phyloP scores from a whole-genome alignment of 2,329 filamentous ascomycete species.

The Sporothrix dimorphospora region DNA sequence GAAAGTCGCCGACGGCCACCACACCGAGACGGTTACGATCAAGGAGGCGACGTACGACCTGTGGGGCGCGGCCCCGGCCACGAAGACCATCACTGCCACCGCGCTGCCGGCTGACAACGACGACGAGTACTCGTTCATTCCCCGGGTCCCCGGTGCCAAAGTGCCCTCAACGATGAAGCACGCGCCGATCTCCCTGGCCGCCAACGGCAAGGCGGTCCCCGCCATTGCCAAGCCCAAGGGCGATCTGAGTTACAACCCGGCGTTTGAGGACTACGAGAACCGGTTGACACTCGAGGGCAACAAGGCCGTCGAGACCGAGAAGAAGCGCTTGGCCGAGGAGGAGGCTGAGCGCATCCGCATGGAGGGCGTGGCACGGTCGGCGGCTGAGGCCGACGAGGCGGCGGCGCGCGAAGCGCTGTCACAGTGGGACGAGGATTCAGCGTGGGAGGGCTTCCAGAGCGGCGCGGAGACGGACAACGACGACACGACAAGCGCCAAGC shows the following conservation, averaged over 20 bases:
- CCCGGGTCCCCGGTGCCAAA: conserved; percentile 66
- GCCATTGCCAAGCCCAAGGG: conserved; percentile 78
- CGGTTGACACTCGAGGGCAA: conserved; percentile 74
- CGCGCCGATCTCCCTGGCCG: conserved; percentile 79
- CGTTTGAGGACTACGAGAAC: conserved; percentile 81
- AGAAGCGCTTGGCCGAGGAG: conserved; percentile 68
- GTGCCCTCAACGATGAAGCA: conserved; percentile 75
- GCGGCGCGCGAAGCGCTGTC: conserved; percentile 67
- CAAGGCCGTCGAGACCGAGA: conserved; percentile 78
- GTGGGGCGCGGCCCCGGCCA: conserved; percentile 58
- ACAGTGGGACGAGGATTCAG: conserved; percentile 83
- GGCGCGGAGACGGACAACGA: conserved; percentile 65
- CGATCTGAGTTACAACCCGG: conserved; percentile 90
- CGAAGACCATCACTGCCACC: conserved; percentile 35
- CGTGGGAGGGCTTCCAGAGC: conserved; percentile 88
- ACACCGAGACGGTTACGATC: conserved; percentile 56
- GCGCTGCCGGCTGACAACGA: conserved; percentile 43
- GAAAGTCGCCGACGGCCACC: conserved; percentile 75
- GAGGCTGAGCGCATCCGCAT: conserved; percentile 67
- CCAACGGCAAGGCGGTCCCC: conserved; percentile 76
- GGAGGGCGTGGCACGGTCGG: conserved; percentile 70
- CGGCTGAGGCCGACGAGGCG: conserved; percentile 74
- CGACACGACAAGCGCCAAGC: conserved; percentile 60
- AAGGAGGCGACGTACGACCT: conserved; percentile 75
- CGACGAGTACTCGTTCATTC: conserved; percentile 67